Conservation (phyloP, 768 basidiomycete genomes). For the Auriculariales sp. region DNA sequence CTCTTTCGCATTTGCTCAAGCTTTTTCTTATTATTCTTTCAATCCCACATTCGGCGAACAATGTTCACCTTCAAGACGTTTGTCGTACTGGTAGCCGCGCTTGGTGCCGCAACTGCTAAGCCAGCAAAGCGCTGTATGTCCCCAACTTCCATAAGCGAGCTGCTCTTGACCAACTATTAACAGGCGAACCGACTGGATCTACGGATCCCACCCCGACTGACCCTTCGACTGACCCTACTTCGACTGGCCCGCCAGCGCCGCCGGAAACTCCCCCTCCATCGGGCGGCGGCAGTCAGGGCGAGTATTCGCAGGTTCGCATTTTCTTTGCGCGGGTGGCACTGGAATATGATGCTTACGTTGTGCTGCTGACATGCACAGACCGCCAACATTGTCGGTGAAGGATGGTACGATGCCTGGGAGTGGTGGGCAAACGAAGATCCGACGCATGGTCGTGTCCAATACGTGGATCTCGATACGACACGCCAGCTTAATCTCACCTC, state of each 20-base stretch:
- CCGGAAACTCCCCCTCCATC: neutral
- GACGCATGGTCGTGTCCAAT: neutral
- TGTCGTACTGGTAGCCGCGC: neutral
- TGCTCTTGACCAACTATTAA: neutral
- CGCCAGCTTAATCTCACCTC: constrained; percentile 39
- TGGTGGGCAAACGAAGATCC: neutral
- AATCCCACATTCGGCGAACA: too few species aligned
- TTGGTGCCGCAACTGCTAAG: neutral
- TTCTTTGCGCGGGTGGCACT: too few species aligned
- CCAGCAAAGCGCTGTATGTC: neutral
- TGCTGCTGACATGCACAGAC: neutral
- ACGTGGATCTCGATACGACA: constrained; percentile 27
- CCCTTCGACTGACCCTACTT: neutral
- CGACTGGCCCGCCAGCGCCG: neutral
- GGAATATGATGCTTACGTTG: too few species aligned
- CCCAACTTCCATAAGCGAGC: neutral
- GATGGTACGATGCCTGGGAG: neutral
- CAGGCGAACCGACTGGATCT: neutral
- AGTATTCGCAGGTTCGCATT: too few species aligned
- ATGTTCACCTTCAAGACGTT: neutral
- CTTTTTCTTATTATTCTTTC: too few species aligned
- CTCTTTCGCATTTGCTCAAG: too few species aligned
- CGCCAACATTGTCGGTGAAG: neutral
- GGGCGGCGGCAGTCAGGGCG: neutral
- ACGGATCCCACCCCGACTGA: neutral